Conservation (phyloP, 1,284 basidiomycete species). For the Irpex sp. region DNA sequence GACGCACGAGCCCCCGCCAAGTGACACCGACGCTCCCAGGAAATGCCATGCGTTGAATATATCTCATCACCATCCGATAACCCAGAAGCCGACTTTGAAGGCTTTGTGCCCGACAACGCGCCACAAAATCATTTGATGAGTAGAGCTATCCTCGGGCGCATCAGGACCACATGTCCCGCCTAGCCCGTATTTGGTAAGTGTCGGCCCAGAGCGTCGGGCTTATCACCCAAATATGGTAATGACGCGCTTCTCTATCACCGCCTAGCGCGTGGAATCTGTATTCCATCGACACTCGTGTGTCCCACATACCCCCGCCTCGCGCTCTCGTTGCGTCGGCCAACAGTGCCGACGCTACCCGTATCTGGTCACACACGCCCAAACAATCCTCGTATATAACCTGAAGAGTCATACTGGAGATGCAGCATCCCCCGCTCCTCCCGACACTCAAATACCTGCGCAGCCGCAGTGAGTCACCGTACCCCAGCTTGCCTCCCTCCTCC, state of each 20-base stretch:
- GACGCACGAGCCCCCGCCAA: not conserved
- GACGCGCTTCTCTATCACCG: conserved; percentile 1
- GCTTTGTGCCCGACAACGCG: not conserved
- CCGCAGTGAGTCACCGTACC: conserved; percentile 6
- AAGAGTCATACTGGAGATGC: conserved; percentile 6
- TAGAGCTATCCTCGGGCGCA: not conserved
- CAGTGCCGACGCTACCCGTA: not conserved
- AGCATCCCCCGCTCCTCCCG: conserved; percentile 3
- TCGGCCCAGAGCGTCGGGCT: conserved; percentile 8
- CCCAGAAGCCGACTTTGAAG: conserved; percentile 1
- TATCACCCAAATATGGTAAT: conserved; percentile 8
- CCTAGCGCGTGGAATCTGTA: conserved; percentile 1
- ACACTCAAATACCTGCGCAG: not conserved
- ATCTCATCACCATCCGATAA: conserved; percentile 4
- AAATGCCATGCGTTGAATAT: conserved; percentile 1
- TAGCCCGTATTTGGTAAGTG: conserved; percentile 10
- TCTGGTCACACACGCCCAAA: conserved; percentile 4
- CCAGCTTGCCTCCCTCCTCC: not conserved
- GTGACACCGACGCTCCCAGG: conserved; percentile 2
- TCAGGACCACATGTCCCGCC: conserved; percentile 1
- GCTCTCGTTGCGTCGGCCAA: conserved; percentile 12
- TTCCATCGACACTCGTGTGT: conserved; percentile 4
- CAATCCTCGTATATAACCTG: conserved; percentile 13
- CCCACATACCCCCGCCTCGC: not conserved
- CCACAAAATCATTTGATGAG: conserved; percentile 3